phyloP scores from a whole-genome alignment of 257 asterid genomes.

The Schizonepeta tenuifolia region DNA sequence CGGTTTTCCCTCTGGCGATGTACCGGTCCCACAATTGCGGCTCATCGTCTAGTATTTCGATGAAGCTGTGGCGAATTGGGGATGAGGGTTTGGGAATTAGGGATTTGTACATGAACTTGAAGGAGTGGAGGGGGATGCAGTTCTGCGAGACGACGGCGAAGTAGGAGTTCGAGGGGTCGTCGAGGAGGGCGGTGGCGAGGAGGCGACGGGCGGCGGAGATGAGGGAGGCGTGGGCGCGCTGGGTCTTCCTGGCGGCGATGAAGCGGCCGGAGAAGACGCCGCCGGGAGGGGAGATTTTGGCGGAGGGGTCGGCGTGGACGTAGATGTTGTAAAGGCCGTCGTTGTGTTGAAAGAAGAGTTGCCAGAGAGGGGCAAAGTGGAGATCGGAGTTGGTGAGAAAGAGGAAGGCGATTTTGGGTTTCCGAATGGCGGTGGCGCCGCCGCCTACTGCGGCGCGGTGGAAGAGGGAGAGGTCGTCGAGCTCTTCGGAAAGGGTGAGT shows the following conservation, averaged over 20 bases:
- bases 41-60: constrained; percentile 60
- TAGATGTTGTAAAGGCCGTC: constrained; percentile 51
- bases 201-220: constrained; percentile 87
- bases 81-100: constrained; percentile 41
- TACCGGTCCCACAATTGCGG: constrained; percentile 61
- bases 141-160: constrained; percentile 70
- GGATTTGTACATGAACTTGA: constrained; percentile 48
- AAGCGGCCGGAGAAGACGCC: constrained; percentile 62
- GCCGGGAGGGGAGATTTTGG: constrained; percentile 47
- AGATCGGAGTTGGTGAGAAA: constrained; percentile 71
- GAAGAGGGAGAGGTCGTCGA: constrained; percentile 69
- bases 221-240: constrained; percentile 63
- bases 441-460: constrained; percentile 42
- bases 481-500: constrained; percentile 63
- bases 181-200: constrained; percentile 73
- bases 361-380: constrained; percentile 76
- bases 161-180: constrained; percentile 57
- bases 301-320: constrained; percentile 68
- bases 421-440: constrained; percentile 33
- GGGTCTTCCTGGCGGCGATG: constrained; percentile 54
- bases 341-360: constrained; percentile 51
- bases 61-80: constrained; percentile 55
- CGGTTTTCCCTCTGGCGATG: constrained; percentile 57
- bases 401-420: constrained; percentile 73
- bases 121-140: constrained; percentile 76